Conservation (phyloP, 2,329 filamentous ascomycete genomes). For the Sclerotinia sclerotiorum region DNA sequence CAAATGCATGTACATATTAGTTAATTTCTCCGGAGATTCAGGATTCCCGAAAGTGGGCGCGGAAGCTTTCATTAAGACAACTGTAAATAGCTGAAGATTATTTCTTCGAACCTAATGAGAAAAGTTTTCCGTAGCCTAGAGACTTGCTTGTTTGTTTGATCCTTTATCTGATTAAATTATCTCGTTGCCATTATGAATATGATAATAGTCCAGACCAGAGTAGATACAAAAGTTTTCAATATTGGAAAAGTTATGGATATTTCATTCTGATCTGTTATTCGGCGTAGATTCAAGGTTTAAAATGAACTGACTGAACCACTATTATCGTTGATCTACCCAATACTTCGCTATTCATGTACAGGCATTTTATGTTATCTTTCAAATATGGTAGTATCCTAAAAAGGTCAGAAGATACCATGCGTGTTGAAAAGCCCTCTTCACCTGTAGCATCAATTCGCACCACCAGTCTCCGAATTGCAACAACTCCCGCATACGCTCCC, state of each 20-base stretch:
- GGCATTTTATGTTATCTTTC: too few species aligned
- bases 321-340: background rate
- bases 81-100: background rate
- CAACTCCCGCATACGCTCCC: background rate
- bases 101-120: background rate
- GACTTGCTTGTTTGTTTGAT: background rate
- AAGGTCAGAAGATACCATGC: too few species aligned
- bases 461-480: background rate
- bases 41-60: background rate
- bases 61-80: background rate
- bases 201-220: background rate
- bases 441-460: background rate
- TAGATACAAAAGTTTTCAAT: background rate
- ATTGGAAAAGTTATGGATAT: background rate
- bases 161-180: background rate
- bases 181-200: background rate
- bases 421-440: background rate
- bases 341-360: background rate
- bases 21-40: background rate
- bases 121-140: background rate
- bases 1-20: background rate
- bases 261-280: background rate
- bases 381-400: too few species aligned
- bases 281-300: background rate
- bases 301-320: background rate